These are phyloP conservation scores for Fagopyrum tataricum DNA, from an alignment of 148 eudicot genomes.

Conservation along the genomic window DNA sequence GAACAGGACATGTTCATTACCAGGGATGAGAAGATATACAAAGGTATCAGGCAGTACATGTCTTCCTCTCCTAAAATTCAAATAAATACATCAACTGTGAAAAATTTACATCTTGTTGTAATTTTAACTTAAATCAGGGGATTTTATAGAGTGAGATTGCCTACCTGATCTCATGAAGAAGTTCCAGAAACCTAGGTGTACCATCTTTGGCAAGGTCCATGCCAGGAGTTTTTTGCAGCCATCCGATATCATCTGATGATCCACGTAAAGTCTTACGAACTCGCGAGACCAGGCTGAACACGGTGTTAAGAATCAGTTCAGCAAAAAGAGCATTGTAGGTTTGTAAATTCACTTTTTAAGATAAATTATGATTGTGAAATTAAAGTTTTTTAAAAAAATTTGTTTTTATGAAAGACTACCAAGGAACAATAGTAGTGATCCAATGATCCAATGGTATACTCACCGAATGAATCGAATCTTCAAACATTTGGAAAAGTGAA, in stretches of 20 bases:
- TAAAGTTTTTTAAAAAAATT: too few species aligned
- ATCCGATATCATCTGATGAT: conserved; percentile 87
- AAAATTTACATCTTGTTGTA: neutral
- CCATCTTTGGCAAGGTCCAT: conserved; percentile 77
- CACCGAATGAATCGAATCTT: conserved; percentile 44
- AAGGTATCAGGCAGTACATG: conserved; percentile 74
- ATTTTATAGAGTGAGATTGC: neutral
- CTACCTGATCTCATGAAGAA: conserved; percentile 65
- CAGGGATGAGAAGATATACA: conserved; percentile 91
- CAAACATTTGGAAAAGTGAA: conserved; percentile 24
- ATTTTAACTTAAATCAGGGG: neutral
- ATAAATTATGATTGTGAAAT: too few species aligned
- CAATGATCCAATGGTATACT: neutral
- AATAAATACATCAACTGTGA: neutral
- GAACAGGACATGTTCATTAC: conserved; percentile 25
- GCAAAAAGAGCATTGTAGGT: neutral
- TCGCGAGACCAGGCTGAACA: conserved; percentile 47
- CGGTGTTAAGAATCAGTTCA: conserved; percentile 5
- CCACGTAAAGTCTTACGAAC: conserved; percentile 55
- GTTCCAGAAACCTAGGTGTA: conserved; percentile 68
- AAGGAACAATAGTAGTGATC: too few species aligned
- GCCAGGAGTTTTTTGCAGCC: conserved; percentile 67
- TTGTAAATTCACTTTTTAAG: too few species aligned
- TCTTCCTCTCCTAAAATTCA: conserved; percentile 59
- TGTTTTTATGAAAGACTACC: too few species aligned